Percentiles rank a stretch among this genome's conserved stretches.
Evolutionary conservation across 768 basidiomycete genomes (phyloP).

Genomic region (Mycena amicta): DNA sequence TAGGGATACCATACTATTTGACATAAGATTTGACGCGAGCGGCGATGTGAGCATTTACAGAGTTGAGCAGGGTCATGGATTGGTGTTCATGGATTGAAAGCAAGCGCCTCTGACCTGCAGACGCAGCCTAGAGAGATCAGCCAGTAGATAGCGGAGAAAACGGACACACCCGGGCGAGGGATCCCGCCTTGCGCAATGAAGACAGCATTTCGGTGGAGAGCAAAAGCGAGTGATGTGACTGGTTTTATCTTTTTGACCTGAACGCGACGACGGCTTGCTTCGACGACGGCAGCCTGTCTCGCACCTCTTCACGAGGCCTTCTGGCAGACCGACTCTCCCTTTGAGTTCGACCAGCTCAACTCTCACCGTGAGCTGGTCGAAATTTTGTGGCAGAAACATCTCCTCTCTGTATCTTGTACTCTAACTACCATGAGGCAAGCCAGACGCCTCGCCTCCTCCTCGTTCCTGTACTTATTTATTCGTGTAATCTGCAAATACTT

Average conservation of each 20-base stretch:
- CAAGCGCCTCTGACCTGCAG: constrained; percentile 85
- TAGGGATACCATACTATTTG: constrained; percentile 88
- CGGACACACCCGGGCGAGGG: constrained; percentile 61
- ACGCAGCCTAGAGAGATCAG: constrained; percentile 50
- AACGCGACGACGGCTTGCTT: constrained; percentile 80
- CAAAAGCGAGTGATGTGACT: constrained; percentile 7
- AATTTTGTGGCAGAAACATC: constrained; percentile 81
- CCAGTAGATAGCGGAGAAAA: background rate
- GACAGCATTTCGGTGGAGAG: constrained; percentile 56
- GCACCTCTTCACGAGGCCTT: constrained; percentile 68
- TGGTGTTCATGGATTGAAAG: constrained; percentile 99
- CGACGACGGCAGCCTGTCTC: constrained; percentile 34
- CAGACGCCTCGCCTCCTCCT: constrained; percentile 22
- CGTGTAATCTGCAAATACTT: background rate
- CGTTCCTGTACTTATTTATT: constrained; percentile 21
- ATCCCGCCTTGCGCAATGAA: constrained; percentile 64
- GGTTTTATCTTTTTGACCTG: constrained; percentile 41
- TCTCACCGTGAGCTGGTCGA: constrained; percentile 61
- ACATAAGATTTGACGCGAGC: background rate
- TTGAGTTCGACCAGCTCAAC: constrained; percentile 73
- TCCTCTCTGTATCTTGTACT: constrained; percentile 18
- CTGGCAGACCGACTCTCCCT: constrained; percentile 73
- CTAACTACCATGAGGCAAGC: too few species aligned
- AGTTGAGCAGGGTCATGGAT: constrained; percentile 91
- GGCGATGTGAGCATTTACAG: constrained; percentile 51